Evolutionary conservation across 176 grass and related monocot genomes (phyloP).

Genomic region (Phoenix roebelenii): DNA sequence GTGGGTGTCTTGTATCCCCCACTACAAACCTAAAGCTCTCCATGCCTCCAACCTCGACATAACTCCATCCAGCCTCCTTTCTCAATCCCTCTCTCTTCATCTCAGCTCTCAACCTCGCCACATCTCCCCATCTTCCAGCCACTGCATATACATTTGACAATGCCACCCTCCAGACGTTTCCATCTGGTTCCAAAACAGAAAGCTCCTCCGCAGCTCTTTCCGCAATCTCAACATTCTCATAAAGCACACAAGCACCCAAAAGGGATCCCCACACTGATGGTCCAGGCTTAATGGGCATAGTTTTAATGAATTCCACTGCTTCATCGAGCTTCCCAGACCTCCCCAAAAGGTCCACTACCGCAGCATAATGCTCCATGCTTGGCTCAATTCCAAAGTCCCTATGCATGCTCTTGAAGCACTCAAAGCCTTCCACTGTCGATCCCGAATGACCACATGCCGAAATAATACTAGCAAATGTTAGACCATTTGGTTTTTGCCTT

Average conservation of each 20-base stretch:
- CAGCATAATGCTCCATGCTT: constrained; percentile 58
- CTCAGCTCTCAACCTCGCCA: constrained; percentile 44
- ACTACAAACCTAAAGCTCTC: constrained; percentile 46
- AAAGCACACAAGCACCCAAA: constrained; percentile 45
- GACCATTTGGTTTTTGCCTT: constrained; percentile 37
- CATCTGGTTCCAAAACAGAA: constrained; percentile 40
- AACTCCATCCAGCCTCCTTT: constrained; percentile 71
- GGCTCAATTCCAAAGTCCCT: constrained; percentile 39
- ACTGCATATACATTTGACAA: constrained; percentile 50
- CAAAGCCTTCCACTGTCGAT: constrained; percentile 50
- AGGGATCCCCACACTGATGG: constrained; percentile 56
- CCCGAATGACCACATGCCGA: constrained; percentile 55
- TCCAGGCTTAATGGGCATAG: constrained; percentile 44
- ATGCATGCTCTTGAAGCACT: constrained; percentile 56
- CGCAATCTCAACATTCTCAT: constrained; percentile 49
- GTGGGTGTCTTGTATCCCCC: constrained; percentile 44
- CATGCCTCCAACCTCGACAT: constrained; percentile 44
- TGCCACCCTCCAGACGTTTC: constrained; percentile 55
- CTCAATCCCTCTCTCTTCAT: constrained; percentile 41
- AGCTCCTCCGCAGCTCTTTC: constrained; percentile 39
- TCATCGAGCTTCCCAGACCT: constrained; percentile 43
- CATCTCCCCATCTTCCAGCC: constrained; percentile 44
- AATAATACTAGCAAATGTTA: constrained; percentile 54
- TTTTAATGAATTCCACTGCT: constrained; percentile 45
- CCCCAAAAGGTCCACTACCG: constrained; percentile 59